A percentile compares a stretch with the other conserved stretches of the same genome.
These are phyloP conservation scores for Moesziomyces globuligerus DNA, from an alignment of 1,284 basidiomycete species.

Conservation along the genomic window DNA sequence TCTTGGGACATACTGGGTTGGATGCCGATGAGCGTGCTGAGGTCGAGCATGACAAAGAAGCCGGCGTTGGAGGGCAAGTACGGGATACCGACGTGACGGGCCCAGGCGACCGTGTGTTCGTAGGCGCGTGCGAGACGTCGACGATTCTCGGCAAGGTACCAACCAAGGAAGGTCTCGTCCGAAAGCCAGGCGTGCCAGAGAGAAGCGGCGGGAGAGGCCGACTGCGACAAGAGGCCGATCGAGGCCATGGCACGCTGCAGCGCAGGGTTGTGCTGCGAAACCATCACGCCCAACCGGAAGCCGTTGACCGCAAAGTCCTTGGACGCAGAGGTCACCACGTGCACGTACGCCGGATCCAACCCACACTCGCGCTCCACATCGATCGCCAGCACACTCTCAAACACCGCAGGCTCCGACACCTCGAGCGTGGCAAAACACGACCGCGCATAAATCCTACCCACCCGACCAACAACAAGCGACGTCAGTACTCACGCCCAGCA, in stretches of 20 bases:
- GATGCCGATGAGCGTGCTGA: constrained; percentile 14
- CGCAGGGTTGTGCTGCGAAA: constrained; percentile 51
- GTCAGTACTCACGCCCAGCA: neutral
- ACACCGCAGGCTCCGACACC: constrained; percentile 21
- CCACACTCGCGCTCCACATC: constrained; percentile 36
- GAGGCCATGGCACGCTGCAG: constrained; percentile 37
- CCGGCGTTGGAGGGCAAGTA: constrained; percentile 45
- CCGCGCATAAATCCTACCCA: constrained; percentile 49
- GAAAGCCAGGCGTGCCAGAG: constrained; percentile 43
- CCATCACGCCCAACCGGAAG: constrained; percentile 52
- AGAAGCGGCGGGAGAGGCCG: constrained; percentile 28
- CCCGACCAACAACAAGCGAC: neutral
- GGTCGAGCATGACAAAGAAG: constrained; percentile 52
- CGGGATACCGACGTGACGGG: constrained; percentile 28
- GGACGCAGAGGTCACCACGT: constrained; percentile 50
- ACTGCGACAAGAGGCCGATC: constrained; percentile 34
- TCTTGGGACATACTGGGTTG: neutral
- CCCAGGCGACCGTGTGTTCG: constrained; percentile 26
- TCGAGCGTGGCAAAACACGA: constrained; percentile 36
- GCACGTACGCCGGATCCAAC: constrained; percentile 38
- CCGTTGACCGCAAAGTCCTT: constrained; percentile 62
- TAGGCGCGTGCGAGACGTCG: constrained; percentile 33
- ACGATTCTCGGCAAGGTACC: constrained; percentile 54
- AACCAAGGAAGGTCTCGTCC: constrained; percentile 38
- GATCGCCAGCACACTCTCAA: constrained; percentile 52